Evolutionary conservation across 2,329 filamentous ascomycete species (phyloP).

Genomic region (Cytospora leucostoma): DNA sequence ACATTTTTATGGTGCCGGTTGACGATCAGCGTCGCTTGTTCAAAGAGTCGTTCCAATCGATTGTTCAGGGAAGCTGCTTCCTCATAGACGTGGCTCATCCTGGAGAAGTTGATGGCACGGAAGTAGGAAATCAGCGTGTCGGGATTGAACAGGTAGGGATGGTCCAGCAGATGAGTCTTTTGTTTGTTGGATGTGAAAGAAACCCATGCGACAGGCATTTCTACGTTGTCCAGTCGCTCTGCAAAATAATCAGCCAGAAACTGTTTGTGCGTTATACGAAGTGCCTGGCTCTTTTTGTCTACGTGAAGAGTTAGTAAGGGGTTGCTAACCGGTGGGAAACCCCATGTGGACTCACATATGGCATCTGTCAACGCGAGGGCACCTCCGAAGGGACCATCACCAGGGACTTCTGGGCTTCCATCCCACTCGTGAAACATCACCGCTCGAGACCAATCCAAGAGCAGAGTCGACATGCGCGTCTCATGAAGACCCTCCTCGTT

Average conservation of each 20-base stretch:
- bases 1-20: slow-evolving; percentile 61
- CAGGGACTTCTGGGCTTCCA: slow-evolving; percentile 68
- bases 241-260: slow-evolving; percentile 77
- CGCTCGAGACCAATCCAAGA: slow-evolving; percentile 72
- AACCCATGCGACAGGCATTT: slow-evolving; percentile 73
- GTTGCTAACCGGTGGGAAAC: too few relatives aligned
- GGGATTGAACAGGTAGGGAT: slow-evolving; percentile 76
- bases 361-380: slow-evolving; percentile 73
- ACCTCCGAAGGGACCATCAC: slow-evolving; percentile 72
- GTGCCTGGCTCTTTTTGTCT: slow-evolving; percentile 62
- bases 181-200: slow-evolving; percentile 62
- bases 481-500: slow-evolving; percentile 58
- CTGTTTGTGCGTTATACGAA: slow-evolving; percentile 67
- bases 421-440: slow-evolving; percentile 81
- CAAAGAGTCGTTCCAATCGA: slow-evolving; percentile 58
- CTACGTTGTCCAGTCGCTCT: slow-evolving; percentile 72
- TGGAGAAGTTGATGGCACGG: slow-evolving; percentile 81
- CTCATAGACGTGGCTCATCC: slow-evolving; percentile 81
- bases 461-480: slow-evolving; percentile 55
- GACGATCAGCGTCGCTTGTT: slow-evolving; percentile 55
- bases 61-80: slow-evolving; percentile 61
- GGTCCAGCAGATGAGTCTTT: slow-evolving; percentile 74
- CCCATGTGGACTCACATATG: slow-evolving; percentile 60
- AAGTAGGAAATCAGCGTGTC: slow-evolving; percentile 79
- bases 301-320: background rate